A percentile compares a stretch with the other conserved stretches of the same genome.
phyloP scores from a whole-genome alignment of 2,329 filamentous ascomycete species.

The Sclerotinia spermophila region DNA sequence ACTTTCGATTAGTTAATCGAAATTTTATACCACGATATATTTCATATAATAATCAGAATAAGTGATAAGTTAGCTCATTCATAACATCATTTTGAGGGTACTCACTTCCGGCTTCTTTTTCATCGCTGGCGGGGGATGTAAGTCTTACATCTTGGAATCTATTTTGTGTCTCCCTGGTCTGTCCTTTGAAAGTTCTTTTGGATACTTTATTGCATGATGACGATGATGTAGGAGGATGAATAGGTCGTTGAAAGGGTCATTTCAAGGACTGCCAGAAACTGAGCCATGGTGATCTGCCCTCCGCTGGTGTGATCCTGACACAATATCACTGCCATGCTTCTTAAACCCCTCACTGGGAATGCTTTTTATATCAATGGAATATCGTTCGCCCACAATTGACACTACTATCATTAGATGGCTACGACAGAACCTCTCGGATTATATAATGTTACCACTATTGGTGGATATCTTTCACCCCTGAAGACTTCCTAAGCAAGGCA shows the following conservation, averaged over 20 bases:
- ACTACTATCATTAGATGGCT: too few species aligned
- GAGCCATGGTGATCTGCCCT: background rate
- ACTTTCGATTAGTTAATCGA: too few species aligned
- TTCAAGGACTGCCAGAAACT: background rate
- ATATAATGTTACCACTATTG: background rate
- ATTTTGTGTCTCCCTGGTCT: background rate
- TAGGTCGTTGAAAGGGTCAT: background rate
- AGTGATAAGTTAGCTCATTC: too few species aligned
- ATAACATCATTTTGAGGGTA: background rate
- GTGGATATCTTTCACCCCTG: background rate
- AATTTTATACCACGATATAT: too few species aligned
- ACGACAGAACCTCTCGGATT: background rate
- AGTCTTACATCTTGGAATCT: background rate
- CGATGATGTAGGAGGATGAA: background rate
- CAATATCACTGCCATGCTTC: background rate
- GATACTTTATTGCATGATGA: background rate
- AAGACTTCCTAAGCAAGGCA: background rate
- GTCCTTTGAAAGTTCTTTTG: background rate
- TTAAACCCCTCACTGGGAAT: background rate
- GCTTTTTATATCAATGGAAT: background rate
- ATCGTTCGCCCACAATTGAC: background rate
- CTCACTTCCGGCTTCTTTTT: background rate
- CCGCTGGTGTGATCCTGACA: background rate
- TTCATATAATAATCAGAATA: too few species aligned
- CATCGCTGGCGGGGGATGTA: background rate